Conservation (phyloP, 2,329 filamentous ascomycete species). For the Scedosporium apiospermum region DNA sequence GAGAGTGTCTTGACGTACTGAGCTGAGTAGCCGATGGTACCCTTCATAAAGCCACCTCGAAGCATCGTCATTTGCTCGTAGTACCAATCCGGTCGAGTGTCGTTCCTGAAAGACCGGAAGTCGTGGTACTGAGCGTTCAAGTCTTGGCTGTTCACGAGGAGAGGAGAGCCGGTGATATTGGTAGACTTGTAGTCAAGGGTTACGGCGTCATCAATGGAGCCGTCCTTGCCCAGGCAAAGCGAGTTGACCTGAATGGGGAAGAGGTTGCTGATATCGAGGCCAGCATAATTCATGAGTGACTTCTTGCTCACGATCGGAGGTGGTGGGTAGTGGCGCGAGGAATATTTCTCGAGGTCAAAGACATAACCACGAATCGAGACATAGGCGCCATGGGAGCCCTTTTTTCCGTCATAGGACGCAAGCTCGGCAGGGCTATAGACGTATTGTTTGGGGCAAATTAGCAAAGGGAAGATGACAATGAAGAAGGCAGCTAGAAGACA, state of each 20-base stretch:
- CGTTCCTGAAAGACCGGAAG: constrained; percentile 76
- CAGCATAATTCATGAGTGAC: constrained; percentile 69
- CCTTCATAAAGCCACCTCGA: constrained; percentile 72
- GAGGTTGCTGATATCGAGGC: constrained; percentile 73
- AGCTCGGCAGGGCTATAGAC: constrained; percentile 77
- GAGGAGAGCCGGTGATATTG: constrained; percentile 63
- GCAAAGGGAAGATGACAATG: constrained; percentile 73
- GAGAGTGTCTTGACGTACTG: constrained; percentile 66
- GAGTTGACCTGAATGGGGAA: constrained; percentile 94
- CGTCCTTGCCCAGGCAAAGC: constrained; percentile 70
- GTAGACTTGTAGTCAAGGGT: constrained; percentile 72
- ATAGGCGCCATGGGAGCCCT: constrained; percentile 50
- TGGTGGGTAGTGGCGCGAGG: constrained; percentile 66
- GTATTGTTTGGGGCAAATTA: constrained; percentile 87
- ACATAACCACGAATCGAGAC: constrained; percentile 82
- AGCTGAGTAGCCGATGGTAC: constrained; percentile 73
- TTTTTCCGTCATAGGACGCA: constrained; percentile 61
- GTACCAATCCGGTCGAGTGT: constrained; percentile 85
- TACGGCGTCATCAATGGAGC: constrained; percentile 58
- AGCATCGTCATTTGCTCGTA: constrained; percentile 76
- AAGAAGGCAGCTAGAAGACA: constrained; percentile 77
- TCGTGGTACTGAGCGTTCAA: constrained; percentile 78
- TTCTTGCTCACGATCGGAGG: constrained; percentile 45
- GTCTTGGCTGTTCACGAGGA: constrained; percentile 57
- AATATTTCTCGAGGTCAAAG: constrained; percentile 69